These are phyloP conservation scores for Aspergillus sp. DNA, from an alignment of 2,329 filamentous ascomycete genomes.

Conservation along the genomic window DNA sequence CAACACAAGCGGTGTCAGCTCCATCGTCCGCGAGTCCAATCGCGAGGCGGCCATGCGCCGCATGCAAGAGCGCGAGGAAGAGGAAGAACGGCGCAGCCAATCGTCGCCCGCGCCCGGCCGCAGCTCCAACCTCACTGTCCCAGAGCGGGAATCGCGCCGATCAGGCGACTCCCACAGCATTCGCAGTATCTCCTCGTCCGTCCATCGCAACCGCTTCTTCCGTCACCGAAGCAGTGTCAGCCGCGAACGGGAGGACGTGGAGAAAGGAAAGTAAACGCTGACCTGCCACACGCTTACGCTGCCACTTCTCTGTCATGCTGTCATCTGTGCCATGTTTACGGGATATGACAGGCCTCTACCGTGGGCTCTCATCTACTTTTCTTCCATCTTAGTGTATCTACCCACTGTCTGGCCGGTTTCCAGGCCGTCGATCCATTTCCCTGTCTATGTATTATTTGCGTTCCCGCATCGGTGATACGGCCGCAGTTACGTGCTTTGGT, in stretches of 20 bases:
- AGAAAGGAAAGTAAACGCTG: no score
- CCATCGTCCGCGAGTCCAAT: slow-evolving; percentile 31
- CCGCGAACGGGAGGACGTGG: slow-evolving; percentile 31
- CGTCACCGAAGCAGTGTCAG: slow-evolving; percentile 33
- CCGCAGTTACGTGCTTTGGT: no score
- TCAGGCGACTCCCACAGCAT: slow-evolving; percentile 22
- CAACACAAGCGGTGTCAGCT: slow-evolving; percentile 33
- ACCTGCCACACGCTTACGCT: no score
- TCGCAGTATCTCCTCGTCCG: slow-evolving; percentile 26
- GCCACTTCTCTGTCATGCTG: no score
- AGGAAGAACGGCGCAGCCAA: slow-evolving; percentile 20
- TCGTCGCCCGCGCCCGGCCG: slow-evolving; percentile 17
- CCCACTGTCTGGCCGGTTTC: no score
- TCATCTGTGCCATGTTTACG: no score
- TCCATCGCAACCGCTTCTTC: slow-evolving; percentile 55
- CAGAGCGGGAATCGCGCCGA: slow-evolving; percentile 12
- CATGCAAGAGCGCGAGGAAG: slow-evolving; percentile 27
- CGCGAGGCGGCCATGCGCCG: slow-evolving; percentile 32
- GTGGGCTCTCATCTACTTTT: no score
- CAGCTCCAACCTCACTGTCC: slow-evolving; percentile 14
- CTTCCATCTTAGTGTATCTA: no score
- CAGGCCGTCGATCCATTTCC: no score
- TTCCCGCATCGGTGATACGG: no score
- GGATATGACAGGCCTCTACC: no score
- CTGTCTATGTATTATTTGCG: no score